phyloP scores from a whole-genome alignment of 352 stramenopile species.

The Aphanomyces invadans region DNA sequence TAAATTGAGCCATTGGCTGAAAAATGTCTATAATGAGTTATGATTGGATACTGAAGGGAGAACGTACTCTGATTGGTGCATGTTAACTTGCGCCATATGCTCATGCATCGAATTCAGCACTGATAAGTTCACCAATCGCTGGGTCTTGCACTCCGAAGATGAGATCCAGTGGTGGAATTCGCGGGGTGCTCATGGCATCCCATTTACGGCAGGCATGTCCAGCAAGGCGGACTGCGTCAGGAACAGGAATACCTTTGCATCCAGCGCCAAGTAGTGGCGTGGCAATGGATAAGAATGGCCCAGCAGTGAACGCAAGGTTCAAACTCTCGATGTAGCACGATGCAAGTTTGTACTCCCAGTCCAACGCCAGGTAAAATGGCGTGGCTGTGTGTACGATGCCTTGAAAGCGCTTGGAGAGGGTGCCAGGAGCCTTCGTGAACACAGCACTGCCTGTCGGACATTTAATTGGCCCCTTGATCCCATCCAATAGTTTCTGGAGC shows the following conservation, averaged over 20 bases:
- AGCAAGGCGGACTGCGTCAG: not conserved
- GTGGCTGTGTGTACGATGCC: not conserved
- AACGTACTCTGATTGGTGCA: no score
- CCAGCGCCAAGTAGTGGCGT: not conserved
- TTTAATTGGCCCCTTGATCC: not conserved
- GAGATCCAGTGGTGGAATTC: not conserved
- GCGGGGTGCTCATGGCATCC: not conserved
- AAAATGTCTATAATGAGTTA: no score
- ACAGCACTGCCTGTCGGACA: not conserved
- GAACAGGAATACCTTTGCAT: slow-evolving; percentile 4
- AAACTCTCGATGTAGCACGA: slow-evolving; percentile 3
- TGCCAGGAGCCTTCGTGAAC: not conserved
- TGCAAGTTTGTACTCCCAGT: not conserved
- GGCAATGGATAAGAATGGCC: not conserved
- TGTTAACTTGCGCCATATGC: no score
- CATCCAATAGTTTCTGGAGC: not conserved
- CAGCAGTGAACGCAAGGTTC: not conserved
- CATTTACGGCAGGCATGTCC: not conserved
- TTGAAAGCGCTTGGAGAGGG: not conserved
- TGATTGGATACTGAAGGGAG: no score
- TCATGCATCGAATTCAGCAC: not conserved
- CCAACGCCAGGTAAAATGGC: not conserved
- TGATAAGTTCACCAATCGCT: not conserved
- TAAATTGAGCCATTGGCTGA: not conserved
- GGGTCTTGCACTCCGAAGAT: slow-evolving; percentile 2